Evolutionary conservation across 192 early-diverging fungal genomes (phyloP), one percentile per base, ranked within the genome.

Genomic region (Hyaloraphidium curvatum): DNA sequence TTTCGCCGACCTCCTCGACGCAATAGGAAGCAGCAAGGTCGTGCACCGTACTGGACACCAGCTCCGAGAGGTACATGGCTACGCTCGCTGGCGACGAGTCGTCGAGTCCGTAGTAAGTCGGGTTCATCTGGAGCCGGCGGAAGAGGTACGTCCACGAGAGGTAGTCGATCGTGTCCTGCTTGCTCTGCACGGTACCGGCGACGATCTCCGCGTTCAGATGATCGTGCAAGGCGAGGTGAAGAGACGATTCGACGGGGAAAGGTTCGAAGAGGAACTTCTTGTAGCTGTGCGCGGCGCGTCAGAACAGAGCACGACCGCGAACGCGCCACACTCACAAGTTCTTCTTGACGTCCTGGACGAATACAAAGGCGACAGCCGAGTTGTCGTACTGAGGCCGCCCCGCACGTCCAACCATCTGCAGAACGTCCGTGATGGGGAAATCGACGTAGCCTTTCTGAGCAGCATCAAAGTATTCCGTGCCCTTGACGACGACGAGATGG

Each of bases 391-490:
- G 91, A 5, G 90, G 91, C 37, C 96, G 78, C 19, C 79, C 63
- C 3, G 96, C 96, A 55, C 91, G 82, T 17, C 92, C 96, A 78
- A 99, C 90, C 92, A 97, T 99, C 66, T 97, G 96, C 39, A 97
- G 66, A 3, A 99, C 84, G 63, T 99, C 92, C 4, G 96, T 95
- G 53, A 97, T 90, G 0, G 91, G 92, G 56, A 87, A 89, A 57
- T 99, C 96, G 7, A 92, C 89, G 60, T 97, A 99, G 0, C 82
- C 80, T 16, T 78, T 73, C 13, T 76, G 70, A 59, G 86, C 88
- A 40, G 86, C 87, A 59, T 99, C 91, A 61, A 82, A 99, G 54
- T 74, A 97, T 67, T 99, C 92, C 0, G 96, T 99, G 16, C 96
- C 96, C 65, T 95, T 97, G 48, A 99, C 78, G 25, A 97, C 81